Evolutionary conservation across 192 early-diverging fungal genomes (phyloP), one percentile per base, ranked within the genome.

Genomic region (Entomortierella chlamydospora): DNA sequence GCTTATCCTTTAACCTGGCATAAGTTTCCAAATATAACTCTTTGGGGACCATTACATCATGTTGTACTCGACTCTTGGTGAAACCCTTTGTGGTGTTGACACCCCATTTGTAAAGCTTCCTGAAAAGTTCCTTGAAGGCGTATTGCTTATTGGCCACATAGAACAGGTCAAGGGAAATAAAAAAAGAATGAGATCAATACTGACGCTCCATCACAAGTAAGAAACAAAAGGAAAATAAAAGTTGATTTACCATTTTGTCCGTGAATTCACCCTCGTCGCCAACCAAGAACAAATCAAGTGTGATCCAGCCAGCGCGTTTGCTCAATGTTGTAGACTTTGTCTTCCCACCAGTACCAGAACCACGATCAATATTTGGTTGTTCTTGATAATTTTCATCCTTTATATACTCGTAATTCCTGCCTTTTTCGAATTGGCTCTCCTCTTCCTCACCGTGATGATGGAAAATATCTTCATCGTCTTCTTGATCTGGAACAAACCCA

Each of bases 21-120:
- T 95, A 95, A 23, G 84, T 91, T 58, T 79, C 55, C 17, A 82
- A 68, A 61, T 94, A 96, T 15, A 73, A 72, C 18, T 93, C 90
- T 61, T 95, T 92, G 49, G 84, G 78, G 6, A 94, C 89, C 29
- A 93, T 53, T 26, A 92, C 73, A 72, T 96, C 95, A 64, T 92
- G 90, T 20, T 86, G 70, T 12, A 88, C 85, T 10, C 86, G 78
- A 52, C 68, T 70, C 64, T 94, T 94, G 31, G 90, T 85, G 61
- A 94, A 95, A 0, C 93, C 93, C n/a, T 88, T 79, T 11, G 87
- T 82, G 28, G 87, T 85, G n/a, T 90, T 88, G 22, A 89, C 85
- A 22, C 88, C 90, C 93, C 93, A 94, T 64, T 93, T 92, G 81
- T 85, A 92, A 30, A 94, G 74, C 64, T 93, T 92, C 53, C 87